These are phyloP conservation scores for Eucalyptus tenuipes DNA, from an alignment of 345 rosid species.

Conservation along the genomic window DNA sequence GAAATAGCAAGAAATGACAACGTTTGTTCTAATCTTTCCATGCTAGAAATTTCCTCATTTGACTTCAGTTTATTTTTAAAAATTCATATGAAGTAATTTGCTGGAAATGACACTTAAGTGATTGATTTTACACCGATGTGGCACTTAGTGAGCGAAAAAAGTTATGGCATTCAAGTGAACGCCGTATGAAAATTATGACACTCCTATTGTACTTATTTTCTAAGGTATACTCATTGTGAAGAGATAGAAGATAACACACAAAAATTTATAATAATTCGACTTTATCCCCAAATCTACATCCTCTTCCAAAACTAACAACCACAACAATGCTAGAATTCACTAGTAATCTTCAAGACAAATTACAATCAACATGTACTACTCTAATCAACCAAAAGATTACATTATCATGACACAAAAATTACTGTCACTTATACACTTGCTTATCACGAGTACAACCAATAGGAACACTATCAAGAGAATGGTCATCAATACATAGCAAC, in stretches of 20 bases:
- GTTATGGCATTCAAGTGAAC: too few species aligned
- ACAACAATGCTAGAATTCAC: background rate
- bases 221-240: background rate
- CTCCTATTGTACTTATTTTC: too few species aligned
- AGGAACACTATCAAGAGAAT: background rate
- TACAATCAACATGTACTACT: background rate
- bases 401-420: background rate
- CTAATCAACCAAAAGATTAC: background rate
- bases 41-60: too few species aligned
- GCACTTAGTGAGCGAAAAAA: too few species aligned
- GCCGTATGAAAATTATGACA: too few species aligned
- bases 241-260: background rate
- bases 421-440: background rate
- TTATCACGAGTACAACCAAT: background rate
- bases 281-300: background rate
- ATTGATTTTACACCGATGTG: too few species aligned
- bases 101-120: too few species aligned
- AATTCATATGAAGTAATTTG: too few species aligned
- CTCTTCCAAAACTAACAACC: background rate
- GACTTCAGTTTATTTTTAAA: too few species aligned
- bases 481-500: background rate
- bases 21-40: too few species aligned
- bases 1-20: too few species aligned
- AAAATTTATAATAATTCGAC: background rate
- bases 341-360: background rate